Percentiles rank a stretch among this genome's conserved stretches.
These are phyloP conservation scores for Aspergillus sparsus DNA, from an alignment of 495 filamentous ascomycete genomes.

Conservation along the genomic window DNA sequence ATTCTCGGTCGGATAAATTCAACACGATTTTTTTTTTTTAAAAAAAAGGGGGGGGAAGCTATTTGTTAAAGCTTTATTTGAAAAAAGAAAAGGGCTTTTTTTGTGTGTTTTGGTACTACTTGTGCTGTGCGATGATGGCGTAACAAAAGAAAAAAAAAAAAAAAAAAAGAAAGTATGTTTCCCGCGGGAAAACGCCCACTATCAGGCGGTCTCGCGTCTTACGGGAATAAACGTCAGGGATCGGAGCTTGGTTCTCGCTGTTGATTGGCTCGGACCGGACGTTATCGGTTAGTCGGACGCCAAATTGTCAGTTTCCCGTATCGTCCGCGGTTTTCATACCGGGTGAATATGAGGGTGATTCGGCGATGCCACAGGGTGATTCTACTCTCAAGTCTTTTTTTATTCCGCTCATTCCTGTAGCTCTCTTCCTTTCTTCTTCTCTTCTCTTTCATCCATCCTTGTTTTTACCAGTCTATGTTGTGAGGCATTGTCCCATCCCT, in stretches of 20 bases:
- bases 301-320: slow-evolving; percentile 22
- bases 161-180: slow-evolving; percentile 10
- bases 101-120: no score
- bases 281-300: slow-evolving; percentile 18
- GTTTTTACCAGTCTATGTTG: slow-evolving; percentile 3
- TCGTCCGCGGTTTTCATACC: slow-evolving; percentile 25
- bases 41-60: no score
- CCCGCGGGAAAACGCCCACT: slow-evolving; percentile 21
- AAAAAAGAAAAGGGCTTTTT: no score
- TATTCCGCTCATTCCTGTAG: slow-evolving; percentile 34
- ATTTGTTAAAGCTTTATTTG: no score
- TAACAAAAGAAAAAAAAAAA: background rate
- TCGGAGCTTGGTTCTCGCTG: background rate
- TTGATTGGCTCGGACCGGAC: slow-evolving; percentile 20
- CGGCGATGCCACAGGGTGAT: background rate
- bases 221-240: background rate
- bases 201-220: slow-evolving; percentile 11
- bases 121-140: no score
- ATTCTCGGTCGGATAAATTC: background rate
- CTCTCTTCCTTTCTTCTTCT: slow-evolving; percentile 17
- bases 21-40: background rate
- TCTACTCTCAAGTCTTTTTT: slow-evolving; percentile 16
- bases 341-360: background rate
- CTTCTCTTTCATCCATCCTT: background rate
- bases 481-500: slow-evolving; percentile 6